Base-by-base conservation (phyloP, 306 rosid species). In the Citrullus amarus region DNA sequence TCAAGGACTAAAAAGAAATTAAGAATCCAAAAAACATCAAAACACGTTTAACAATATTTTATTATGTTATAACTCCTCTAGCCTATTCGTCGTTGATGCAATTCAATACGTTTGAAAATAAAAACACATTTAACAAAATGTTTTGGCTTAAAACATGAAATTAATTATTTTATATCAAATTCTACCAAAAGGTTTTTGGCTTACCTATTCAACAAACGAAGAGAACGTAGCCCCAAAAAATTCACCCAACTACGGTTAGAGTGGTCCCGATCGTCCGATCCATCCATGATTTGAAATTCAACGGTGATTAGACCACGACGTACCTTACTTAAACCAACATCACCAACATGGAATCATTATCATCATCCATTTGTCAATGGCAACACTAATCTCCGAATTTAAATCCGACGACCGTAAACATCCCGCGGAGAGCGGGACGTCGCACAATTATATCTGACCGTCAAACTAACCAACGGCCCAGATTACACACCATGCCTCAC, bases 331-430 rank as follows among this genome's bases (percentile, higher is more conserved):
- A 51, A 17, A 28, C 41, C 4, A 53, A 15, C 4, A 30, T 50
- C 78, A 32, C 46, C 63, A 8, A 22, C 25, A 53, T 53, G 48
- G 62, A 74, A 74, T 74, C 59, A 51, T 74, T 51, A 51, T 51
- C 4, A 54, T 38, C 43, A 1, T 48, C 50, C 20, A 36, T 38
- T 8, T 66, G 28, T 66, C 72, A 66, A 53, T 14, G 57, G 0
- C 57, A 17, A 17, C 20, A 53, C 20, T 53, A 6, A 50, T 4
- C 75, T 57, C 56, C 51, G 85, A 84, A 82, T 84, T 73, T 80
- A 32, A 80, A 91, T 88, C 91, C 78, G 81, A 88, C 85, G 92
- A 90, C 88, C 86, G 58, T 38, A 43, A 85, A 79, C 85, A 65
- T 65, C 81, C 88, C 88, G 76, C 79, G 80, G 25, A 76, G 83